Percentiles rank a stretch among this genome's conserved stretches.
These are phyloP conservation scores for Cercospora beticola DNA, from an alignment of 2,329 filamentous ascomycete genomes.

Conservation along the genomic window DNA sequence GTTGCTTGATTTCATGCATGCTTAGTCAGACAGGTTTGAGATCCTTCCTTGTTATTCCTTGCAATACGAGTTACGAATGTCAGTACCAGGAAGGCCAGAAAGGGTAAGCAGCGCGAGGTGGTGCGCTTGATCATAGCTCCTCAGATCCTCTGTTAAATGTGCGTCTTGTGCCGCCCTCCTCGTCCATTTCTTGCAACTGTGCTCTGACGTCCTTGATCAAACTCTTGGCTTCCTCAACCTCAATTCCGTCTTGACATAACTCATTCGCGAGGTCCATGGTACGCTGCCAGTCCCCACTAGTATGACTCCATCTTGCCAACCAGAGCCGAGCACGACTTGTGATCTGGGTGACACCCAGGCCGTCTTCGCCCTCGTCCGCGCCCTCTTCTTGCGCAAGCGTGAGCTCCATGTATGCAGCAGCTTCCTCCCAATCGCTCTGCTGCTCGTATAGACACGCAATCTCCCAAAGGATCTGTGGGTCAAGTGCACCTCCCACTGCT, in stretches of 20 bases:
- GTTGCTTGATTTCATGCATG: neutral
- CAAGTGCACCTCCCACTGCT: conserved; percentile 62
- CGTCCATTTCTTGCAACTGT: conserved; percentile 54
- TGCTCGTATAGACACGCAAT: conserved; percentile 88
- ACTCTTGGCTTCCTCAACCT: conserved; percentile 95
- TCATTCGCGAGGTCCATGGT: conserved; percentile 83
- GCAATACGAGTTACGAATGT: conserved; percentile 4
- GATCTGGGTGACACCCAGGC: conserved; percentile 83
- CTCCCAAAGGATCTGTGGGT: conserved; percentile 85
- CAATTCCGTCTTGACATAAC: conserved; percentile 90
- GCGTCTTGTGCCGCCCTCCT: conserved; percentile 4
- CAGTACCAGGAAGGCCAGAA: neutral
- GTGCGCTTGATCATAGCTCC: conserved; percentile 1
- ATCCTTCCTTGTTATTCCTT: conserved; percentile 1
- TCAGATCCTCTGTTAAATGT: conserved; percentile 5
- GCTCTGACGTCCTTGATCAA: conserved; percentile 83
- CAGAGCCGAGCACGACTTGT: conserved; percentile 92
- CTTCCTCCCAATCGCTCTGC: conserved; percentile 73
- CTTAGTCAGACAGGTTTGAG: conserved; percentile 7
- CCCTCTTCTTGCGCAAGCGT: conserved; percentile 91
- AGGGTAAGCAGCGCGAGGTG: neutral
- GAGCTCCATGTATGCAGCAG: conserved; percentile 92
- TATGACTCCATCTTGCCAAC: conserved; percentile 81
- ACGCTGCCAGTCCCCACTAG: conserved; percentile 69
- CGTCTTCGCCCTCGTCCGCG: conserved; percentile 45